A percentile compares a stretch with the other conserved stretches of the same genome.
phyloP scores from a whole-genome alignment of 495 filamentous ascomycete genomes.

The Penicillium bovifimosum region DNA sequence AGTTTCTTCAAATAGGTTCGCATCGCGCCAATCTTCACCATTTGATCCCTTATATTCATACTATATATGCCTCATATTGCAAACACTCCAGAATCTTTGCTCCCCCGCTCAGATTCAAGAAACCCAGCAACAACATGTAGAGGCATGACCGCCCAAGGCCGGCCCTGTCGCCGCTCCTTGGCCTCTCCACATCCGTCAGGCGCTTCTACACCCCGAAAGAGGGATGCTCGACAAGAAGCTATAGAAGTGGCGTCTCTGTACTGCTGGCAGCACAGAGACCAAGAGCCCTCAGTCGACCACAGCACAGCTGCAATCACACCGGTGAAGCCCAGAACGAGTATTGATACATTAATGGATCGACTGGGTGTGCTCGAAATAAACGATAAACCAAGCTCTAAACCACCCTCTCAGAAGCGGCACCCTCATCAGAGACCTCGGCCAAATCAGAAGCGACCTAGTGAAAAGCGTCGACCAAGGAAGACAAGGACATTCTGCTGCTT shows the following conservation, averaged over 20 bases:
- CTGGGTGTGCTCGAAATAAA: conserved; percentile 65
- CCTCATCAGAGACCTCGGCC: conserved; percentile 8
- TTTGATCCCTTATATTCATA: not conserved
- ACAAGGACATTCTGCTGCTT: conserved; percentile 38
- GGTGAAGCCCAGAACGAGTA: conserved; percentile 59
- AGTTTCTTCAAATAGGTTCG: conserved; percentile 1
- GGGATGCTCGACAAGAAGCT: conserved; percentile 33
- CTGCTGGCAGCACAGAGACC: conserved; percentile 94
- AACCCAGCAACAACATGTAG: conserved; percentile 81
- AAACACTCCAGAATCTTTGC: conserved; percentile 76
- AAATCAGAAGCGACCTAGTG: conserved; percentile 15
- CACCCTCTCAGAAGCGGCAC: conserved; percentile 2
- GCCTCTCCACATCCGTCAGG: conserved; percentile 38
- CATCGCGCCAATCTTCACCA: not conserved
- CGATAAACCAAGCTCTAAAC: conserved; percentile 17
- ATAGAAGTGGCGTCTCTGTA: conserved; percentile 54
- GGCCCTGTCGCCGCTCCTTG: conserved; percentile 69
- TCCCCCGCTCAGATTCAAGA: conserved; percentile 74
- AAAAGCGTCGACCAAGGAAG: conserved; percentile 12
- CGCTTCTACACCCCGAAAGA: conserved; percentile 29
- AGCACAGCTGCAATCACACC: conserved; percentile 17
- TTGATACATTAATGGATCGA: conserved; percentile 76
- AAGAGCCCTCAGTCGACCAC: conserved; percentile 45
- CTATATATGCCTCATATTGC: conserved; percentile 65
- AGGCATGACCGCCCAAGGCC: conserved; percentile 73